phyloP scores from a whole-genome alignment of 352 stramenopile species.

The Phytophthora syringae region DNA sequence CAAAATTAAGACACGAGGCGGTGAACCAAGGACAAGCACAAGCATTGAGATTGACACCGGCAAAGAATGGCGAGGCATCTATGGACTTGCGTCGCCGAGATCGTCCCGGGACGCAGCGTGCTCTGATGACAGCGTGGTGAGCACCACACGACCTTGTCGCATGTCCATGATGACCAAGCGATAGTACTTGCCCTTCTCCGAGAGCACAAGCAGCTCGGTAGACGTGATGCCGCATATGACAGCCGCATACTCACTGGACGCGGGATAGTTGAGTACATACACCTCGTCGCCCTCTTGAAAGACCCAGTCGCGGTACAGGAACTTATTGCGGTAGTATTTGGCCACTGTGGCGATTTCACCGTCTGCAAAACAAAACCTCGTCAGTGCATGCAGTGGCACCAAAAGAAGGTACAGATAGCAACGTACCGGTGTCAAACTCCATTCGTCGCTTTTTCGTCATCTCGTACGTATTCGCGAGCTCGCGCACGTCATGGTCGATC shows the following conservation, averaged over 20 bases:
- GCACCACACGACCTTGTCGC: constrained; percentile 62
- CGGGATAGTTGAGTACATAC: constrained; percentile 68
- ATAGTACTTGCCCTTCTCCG: constrained; percentile 81
- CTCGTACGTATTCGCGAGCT: constrained; percentile 59
- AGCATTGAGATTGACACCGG: constrained; percentile 22
- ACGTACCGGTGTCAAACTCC: constrained; percentile 44
- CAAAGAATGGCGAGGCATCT: constrained; percentile 31
- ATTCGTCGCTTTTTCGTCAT: constrained; percentile 75
- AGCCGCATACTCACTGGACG: constrained; percentile 66
- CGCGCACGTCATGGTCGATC: constrained; percentile 73
- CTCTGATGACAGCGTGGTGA: constrained; percentile 64
- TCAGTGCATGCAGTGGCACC: constrained; percentile 18
- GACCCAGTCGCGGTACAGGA: constrained; percentile 79
- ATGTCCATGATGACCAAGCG: constrained; percentile 82
- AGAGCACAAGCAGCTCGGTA: constrained; percentile 79
- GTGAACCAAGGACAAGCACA: constrained; percentile 30
- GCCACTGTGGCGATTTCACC: constrained; percentile 47
- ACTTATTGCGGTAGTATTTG: constrained; percentile 77
- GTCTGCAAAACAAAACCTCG: constrained; percentile 32
- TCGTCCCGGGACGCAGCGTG: constrained; percentile 57
- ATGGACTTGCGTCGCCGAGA: constrained; percentile 49
- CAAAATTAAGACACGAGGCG: constrained; percentile 42
- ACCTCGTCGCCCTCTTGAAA: constrained; percentile 85
- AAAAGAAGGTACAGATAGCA: constrained; percentile 13
- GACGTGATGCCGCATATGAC: constrained; percentile 73